phyloP scores from a whole-genome alignment of 2,329 filamentous ascomycete species.

The Scedosporium minutisporum region DNA sequence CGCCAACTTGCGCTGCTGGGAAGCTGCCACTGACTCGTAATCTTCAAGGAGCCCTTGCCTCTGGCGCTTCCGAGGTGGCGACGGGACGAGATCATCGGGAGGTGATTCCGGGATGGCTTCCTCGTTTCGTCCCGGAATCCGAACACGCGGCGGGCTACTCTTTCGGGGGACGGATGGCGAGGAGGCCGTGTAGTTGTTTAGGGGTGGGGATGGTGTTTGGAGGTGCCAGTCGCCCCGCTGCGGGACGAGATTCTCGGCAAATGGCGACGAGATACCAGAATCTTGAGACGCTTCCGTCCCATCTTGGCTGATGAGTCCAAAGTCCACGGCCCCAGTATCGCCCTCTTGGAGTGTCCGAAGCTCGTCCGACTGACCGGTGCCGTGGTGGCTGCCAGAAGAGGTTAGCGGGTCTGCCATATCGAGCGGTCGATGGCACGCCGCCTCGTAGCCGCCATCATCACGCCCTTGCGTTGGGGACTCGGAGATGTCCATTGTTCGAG shows the following conservation, averaged over 20 bases:
- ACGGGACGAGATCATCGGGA: constrained; percentile 31
- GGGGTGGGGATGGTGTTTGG: constrained; percentile 29
- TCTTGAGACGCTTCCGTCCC: constrained; percentile 29
- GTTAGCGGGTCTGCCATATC: constrained; percentile 4
- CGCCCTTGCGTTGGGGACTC: constrained; percentile 44
- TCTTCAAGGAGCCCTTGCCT: constrained; percentile 24
- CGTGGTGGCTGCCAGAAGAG: constrained; percentile 17
- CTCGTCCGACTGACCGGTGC: constrained; percentile 18
- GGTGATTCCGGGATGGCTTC: constrained; percentile 23
- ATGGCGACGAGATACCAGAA: constrained; percentile 22
- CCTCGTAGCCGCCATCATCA: constrained; percentile 45
- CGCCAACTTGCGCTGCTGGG: constrained; percentile 28
- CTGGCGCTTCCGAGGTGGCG: constrained; percentile 28
- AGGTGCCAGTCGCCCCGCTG: constrained; percentile 26
- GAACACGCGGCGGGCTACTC: constrained; percentile 16
- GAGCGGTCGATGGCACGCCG: constrained; percentile 17
- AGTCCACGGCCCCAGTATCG: constrained; percentile 41
- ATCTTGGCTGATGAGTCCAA: constrained; percentile 26
- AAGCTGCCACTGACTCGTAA: constrained; percentile 36
- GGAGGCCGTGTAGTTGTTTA: constrained; percentile 38
- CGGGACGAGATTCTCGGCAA: constrained; percentile 8
- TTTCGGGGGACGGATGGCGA: constrained; percentile 21
- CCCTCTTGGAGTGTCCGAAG: constrained; percentile 30
- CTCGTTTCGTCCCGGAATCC: not conserved
- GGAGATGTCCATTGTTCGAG: constrained; percentile 7